Percentiles rank a stretch among this genome's conserved stretches.
phyloP scores from a whole-genome alignment of 75 land plant genomes.

The Chamaecyparis obtusa region DNA sequence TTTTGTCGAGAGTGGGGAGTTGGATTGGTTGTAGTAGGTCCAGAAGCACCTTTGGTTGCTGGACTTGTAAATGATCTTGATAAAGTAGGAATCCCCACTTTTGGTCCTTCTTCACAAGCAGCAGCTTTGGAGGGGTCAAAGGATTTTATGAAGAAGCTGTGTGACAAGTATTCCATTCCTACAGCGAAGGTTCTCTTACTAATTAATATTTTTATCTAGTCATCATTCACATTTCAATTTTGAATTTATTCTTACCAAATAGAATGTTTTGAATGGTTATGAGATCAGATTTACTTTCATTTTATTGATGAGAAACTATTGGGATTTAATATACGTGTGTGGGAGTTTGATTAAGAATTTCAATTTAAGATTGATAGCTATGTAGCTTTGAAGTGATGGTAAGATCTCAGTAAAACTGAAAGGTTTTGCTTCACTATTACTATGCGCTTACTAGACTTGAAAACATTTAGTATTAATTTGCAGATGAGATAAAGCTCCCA shows the following conservation, averaged over 20 bases:
- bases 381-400: neutral
- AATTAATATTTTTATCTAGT: neutral
- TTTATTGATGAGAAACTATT: neutral
- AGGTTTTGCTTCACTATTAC: neutral
- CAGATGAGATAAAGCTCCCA: neutral
- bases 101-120: slow-evolving; percentile 94
- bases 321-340: neutral
- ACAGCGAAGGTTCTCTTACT: slow-evolving; percentile 73
- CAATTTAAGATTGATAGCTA: neutral
- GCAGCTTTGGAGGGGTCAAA: slow-evolving; percentile 96
- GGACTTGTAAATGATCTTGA: slow-evolving; percentile 85
- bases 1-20: slow-evolving; percentile 73
- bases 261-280: neutral
- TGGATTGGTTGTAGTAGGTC: slow-evolving; percentile 91
- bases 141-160: slow-evolving; percentile 90
- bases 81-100: slow-evolving; percentile 76
- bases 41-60: slow-evolving; percentile 92
- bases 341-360: neutral
- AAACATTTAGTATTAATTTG: neutral
- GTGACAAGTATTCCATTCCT: slow-evolving; percentile 90
- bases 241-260: neutral
- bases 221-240: neutral
- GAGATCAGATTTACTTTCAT: neutral
- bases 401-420: neutral
- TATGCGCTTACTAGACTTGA: neutral